Evolutionary conservation across 148 eudicot genomes (phyloP).

Genomic region (Silene latifolia): DNA sequence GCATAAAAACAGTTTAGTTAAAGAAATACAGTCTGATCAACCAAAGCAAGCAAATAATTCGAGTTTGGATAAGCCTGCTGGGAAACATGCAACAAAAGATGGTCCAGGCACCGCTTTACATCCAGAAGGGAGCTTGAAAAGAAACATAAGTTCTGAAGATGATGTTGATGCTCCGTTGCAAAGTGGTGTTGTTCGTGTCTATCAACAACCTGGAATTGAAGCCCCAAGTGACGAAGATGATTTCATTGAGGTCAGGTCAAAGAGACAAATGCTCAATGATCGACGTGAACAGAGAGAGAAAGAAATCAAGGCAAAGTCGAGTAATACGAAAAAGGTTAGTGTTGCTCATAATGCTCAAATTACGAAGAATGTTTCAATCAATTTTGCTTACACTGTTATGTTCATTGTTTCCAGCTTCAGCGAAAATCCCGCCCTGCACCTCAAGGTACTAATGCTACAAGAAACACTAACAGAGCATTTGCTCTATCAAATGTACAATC

Average conservation of each 20-base stretch:
- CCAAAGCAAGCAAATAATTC: slow-evolving; percentile 37
- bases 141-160: slow-evolving; percentile 55
- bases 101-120: slow-evolving; percentile 28
- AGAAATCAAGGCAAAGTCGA: slow-evolving; percentile 81
- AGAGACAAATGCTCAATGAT: slow-evolving; percentile 97
- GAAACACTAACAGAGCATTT: slow-evolving; percentile 33
- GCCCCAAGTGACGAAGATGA: slow-evolving; percentile 93
- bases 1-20: slow-evolving; percentile 43
- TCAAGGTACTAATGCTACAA: slow-evolving; percentile 33
- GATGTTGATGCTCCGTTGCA: slow-evolving; percentile 92
- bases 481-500: slow-evolving; percentile 35
- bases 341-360: neutral
- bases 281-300: slow-evolving; percentile 95
- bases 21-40: slow-evolving; percentile 32
- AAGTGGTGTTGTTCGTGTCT: slow-evolving; percentile 81
- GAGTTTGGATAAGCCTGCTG: slow-evolving; percentile 32
- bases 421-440: slow-evolving; percentile 46
- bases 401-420: slow-evolving; percentile 38
- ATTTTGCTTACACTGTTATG: neutral
- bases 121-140: slow-evolving; percentile 61
- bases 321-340: slow-evolving; percentile 55
- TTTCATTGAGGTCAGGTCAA: slow-evolving; percentile 95
- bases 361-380: neutral
- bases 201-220: slow-evolving; percentile 88
- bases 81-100: slow-evolving; percentile 30